Percentiles rank a stretch among this genome's conserved stretches.
Conservation (phyloP, 2,329 filamentous ascomycete species). For the Parascedosporium putredinis region DNA sequence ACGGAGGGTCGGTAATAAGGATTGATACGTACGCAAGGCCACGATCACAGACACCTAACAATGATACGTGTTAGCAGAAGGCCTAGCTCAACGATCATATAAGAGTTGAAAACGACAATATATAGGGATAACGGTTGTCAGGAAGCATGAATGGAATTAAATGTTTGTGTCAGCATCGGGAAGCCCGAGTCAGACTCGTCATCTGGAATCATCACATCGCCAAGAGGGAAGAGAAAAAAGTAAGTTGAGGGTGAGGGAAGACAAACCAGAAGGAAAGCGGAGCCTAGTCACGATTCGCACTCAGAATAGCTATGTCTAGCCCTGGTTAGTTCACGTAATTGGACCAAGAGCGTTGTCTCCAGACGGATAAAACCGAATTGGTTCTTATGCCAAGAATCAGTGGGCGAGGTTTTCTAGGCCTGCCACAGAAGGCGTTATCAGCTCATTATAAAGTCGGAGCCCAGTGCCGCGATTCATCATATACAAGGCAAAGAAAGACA, state of each 20-base stretch:
- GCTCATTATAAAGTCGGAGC: conserved; percentile 84
- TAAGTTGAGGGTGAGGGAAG: too few species aligned
- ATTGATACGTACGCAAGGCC: too few species aligned
- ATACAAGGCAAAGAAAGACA: conserved; percentile 17
- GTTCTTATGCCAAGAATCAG: conserved; percentile 56
- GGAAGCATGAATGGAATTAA: conserved; percentile 65
- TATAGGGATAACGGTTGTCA: conserved; percentile 20
- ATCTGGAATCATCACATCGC: conserved; percentile 44
- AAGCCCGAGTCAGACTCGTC: conserved; percentile 71
- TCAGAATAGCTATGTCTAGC: too few species aligned
- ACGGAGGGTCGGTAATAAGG: too few species aligned
- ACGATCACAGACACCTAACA: too few species aligned
- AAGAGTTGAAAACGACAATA: conserved; percentile 8
- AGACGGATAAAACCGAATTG: too few species aligned
- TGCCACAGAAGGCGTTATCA: conserved; percentile 86
- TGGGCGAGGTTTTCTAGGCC: conserved; percentile 99
- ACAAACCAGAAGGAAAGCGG: too few species aligned
- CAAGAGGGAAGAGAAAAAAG: conserved; percentile 14
- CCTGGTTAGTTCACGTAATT: too few species aligned
- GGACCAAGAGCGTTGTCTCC: too few species aligned
- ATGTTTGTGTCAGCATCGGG: conserved; percentile 58
- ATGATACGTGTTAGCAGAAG: too few species aligned
- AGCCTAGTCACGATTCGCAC: too few species aligned
- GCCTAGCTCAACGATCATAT: background rate
- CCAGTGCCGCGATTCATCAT: conserved; percentile 92